Conservation (phyloP, 1,139 yeast species). For the Pichia sp. region DNA sequence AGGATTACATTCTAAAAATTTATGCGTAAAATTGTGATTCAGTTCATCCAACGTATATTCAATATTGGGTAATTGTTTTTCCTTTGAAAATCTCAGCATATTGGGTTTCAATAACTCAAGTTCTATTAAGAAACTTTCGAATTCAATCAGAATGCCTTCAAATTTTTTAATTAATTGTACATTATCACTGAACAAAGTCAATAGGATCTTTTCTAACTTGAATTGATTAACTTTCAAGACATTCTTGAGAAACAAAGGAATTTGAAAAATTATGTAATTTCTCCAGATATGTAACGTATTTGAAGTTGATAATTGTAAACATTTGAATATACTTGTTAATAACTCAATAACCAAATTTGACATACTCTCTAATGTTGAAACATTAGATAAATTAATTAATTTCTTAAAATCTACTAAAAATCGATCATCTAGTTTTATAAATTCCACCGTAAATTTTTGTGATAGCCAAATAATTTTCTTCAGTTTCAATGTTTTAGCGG, state of each 20-base stretch:
- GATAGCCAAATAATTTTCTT: constrained; percentile 29
- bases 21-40: constrained; percentile 16
- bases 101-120: constrained; percentile 20
- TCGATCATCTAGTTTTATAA: constrained; percentile 20
- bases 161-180: constrained; percentile 8
- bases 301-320: constrained; percentile 19
- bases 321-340: constrained; percentile 22
- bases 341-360: constrained; percentile 25
- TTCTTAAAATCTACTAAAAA: constrained; percentile 24
- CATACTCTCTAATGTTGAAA: constrained; percentile 26
- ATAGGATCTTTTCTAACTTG: constrained; percentile 18
- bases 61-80: background rate
- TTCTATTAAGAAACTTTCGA: constrained; percentile 19
- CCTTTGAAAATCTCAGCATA: constrained; percentile 1
- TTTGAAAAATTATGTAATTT: constrained; percentile 21
- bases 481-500: constrained; percentile 16
- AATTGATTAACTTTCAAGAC: constrained; percentile 25
- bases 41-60: constrained; percentile 14
- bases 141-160: constrained; percentile 13
- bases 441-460: constrained; percentile 24
- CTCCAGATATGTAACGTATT: constrained; percentile 21
- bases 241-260: constrained; percentile 21
- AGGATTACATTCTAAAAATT: constrained; percentile 26
- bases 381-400: constrained; percentile 24
- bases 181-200: constrained; percentile 5